phyloP scores from a whole-genome alignment of 106 monocot genomes.

The Acorus gramineus region DNA sequence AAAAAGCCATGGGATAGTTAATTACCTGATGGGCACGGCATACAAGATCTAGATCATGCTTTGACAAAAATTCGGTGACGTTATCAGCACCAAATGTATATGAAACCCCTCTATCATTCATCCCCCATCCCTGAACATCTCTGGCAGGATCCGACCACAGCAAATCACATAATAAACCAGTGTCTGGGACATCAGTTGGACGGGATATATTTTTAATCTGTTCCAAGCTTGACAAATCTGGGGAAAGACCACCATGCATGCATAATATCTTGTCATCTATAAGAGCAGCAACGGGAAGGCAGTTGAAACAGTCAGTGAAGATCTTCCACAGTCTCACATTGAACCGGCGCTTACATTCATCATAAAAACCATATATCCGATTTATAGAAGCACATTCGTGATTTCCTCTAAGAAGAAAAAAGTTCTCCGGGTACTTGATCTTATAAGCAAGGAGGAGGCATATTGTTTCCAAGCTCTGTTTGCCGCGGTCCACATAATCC shows the following conservation, averaged over 20 bases:
- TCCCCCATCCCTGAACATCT: constrained; percentile 40
- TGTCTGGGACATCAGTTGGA: constrained; percentile 44
- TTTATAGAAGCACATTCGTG: constrained; percentile 51
- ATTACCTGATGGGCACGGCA: constrained; percentile 44
- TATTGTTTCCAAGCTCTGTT: constrained; percentile 46
- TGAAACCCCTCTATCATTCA: constrained; percentile 49
- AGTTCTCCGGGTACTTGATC: constrained; percentile 45
- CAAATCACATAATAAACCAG: constrained; percentile 41
- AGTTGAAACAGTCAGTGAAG: constrained; percentile 44
- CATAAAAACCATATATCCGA: constrained; percentile 47
- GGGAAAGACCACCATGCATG: constrained; percentile 46
- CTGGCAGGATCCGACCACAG: constrained; percentile 44
- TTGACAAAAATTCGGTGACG: constrained; percentile 24
- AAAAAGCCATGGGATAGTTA: too few species aligned
- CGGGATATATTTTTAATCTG: constrained; percentile 32
- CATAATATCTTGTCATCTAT: constrained; percentile 47
- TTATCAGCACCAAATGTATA: constrained; percentile 45
- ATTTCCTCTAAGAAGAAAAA: constrained; percentile 40
- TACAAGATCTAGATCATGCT: constrained; percentile 41
- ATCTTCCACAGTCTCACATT: constrained; percentile 44
- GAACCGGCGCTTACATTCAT: constrained; percentile 46
- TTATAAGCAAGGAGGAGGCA: constrained; percentile 47
- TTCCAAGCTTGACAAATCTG: constrained; percentile 29
- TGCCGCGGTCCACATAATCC: constrained; percentile 41
- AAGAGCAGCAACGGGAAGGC: constrained; percentile 43